Base-by-base conservation (phyloP, 306 rosid genomes). In the Cucurbita moschata region DNA sequence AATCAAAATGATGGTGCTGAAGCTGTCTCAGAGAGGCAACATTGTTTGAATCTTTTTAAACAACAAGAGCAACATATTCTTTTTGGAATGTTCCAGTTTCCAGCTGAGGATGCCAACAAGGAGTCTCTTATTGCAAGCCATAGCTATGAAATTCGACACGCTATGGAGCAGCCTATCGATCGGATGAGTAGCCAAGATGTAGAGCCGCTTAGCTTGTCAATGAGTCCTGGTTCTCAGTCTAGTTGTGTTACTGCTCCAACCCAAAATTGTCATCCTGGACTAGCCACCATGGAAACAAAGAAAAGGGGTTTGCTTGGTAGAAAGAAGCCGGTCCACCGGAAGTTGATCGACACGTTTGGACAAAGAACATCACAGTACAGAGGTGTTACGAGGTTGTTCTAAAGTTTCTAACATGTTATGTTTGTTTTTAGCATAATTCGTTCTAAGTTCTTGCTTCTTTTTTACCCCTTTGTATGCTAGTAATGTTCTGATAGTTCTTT, bases 171-270 rank as follows among this genome's bases (percentile, higher is more conserved):
- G 71, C 86, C 84, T 13, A 77, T 82, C 76, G 73, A 44, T 78
- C 71, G 80, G 49, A 82, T 80, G 30, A 82, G 83, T 38, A 74
- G 89, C 71, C 92, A 90, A 21, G 90, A 94, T 81, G 84, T 90
- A 16, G 95, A 94, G 77, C 83, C 96, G 0, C 80, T 91, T 0
- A 91, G 92, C 21, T 76, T 95, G 40, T 88, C 96, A 7, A 90
- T 91, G 96, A 89, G 99, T 68, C 97, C 99, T 5, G 96, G 97
- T 12, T 95, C 99, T n/a, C 96, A 91, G 63, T 89, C 97, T 30
- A 95, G 97, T 83, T 95, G 99, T 69, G 89, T 95, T 1, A 86
- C 97, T 1, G 88, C 23, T 0, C 23, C 23, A 21, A 21, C 23
- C 23, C 23, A 21, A 21, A 21, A 0, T 21, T 21, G 23, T 21